Base-by-base conservation (phyloP, 495 filamentous ascomycete species). In the Neurospora cerealis region DNA sequence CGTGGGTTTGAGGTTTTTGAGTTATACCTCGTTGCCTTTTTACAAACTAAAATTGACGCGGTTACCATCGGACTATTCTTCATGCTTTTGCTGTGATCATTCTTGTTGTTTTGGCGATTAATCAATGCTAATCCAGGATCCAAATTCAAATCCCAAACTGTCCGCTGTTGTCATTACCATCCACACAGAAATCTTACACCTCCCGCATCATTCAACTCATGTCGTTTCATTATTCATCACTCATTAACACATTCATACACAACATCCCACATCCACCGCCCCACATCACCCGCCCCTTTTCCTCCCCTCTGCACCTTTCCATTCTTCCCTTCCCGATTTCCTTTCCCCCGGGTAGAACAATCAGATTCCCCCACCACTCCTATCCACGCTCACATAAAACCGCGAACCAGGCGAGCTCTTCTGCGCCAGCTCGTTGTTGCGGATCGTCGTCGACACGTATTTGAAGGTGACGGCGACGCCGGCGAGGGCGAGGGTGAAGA, bases 361-460 rank as follows among this genome's bases (percentile, higher is more conserved):
- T 46, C 21, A 86, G 73, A 86, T 79, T 0, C 84, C 84, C 5
- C 84, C 84, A 19, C 84, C 84, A 73, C 84, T 86, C 39, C 84
- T 80, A n/a, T 86, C 84, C 69, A 85, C 84, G 73, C 80, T 83
- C 39, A 86, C 84, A 73, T 85, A 84, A 40, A 82, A 74, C 39
- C 79, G 81, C 32, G 75, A 72, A 21, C 73, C 73, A 70, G 73
- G 44, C 40, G 80, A 76, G 72, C 75, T 79, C 80, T 80, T 80
- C 70, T 85, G 83, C 39, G 79, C 78, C 9, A 71, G 71, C 77
- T 86, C 84, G 80, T 86, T 86, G 46, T 81, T 78, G 28, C 73
- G 74, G 42, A 83, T 70, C 6, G 75, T 76, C n/a, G 73, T 69
- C 5, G 80, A 77, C 38, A 82, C 66, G 77, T 82, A 81, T 70